These are phyloP conservation scores for Alternaria incomplexa DNA, from an alignment of 2,329 filamentous ascomycete species.

Conservation along the genomic window DNA sequence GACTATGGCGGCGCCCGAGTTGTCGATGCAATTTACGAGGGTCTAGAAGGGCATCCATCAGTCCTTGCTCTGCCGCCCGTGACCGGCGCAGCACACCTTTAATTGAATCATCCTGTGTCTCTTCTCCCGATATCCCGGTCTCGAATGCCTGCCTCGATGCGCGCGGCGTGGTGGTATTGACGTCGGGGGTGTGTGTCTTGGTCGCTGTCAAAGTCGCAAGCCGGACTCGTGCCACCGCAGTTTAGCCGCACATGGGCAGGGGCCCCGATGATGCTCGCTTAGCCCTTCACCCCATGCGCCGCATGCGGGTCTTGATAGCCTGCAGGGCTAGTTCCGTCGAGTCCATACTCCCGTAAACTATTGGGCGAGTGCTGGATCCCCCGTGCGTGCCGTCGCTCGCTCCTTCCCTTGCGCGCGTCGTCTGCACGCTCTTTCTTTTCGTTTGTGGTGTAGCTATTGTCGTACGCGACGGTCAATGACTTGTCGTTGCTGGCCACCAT, in stretches of 20 bases:
- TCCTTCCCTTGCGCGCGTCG: constrained; percentile 15
- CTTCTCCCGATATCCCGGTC: background rate
- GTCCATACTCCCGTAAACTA: constrained; percentile 21
- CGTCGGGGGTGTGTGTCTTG: background rate
- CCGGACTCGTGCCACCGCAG: background rate
- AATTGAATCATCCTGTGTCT: constrained; percentile 46
- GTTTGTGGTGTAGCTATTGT: constrained; percentile 7
- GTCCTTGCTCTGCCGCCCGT: constrained; percentile 21
- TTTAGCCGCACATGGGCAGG: background rate
- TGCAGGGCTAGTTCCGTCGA: constrained; percentile 13
- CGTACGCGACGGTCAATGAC: constrained; percentile 27
- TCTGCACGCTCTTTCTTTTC: constrained; percentile 34
- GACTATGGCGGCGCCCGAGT: constrained; percentile 95
- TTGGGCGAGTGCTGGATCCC: constrained; percentile 13
- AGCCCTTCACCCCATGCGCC: constrained; percentile 5
- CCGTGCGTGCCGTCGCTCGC: constrained; percentile 32
- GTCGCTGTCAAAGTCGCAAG: constrained; percentile 2
- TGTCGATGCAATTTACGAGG: constrained; percentile 99
- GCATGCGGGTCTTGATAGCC: constrained; percentile 2
- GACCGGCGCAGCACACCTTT: constrained; percentile 37
- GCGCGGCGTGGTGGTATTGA: constrained; percentile 15
- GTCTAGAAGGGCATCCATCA: constrained; percentile 71
- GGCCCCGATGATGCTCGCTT: constrained; percentile 6
- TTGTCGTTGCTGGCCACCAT: constrained; percentile 13
- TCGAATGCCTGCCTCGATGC: background rate